phyloP scores from a whole-genome alignment of 768 basidiomycete genomes.

The Naganishia randhawae region DNA sequence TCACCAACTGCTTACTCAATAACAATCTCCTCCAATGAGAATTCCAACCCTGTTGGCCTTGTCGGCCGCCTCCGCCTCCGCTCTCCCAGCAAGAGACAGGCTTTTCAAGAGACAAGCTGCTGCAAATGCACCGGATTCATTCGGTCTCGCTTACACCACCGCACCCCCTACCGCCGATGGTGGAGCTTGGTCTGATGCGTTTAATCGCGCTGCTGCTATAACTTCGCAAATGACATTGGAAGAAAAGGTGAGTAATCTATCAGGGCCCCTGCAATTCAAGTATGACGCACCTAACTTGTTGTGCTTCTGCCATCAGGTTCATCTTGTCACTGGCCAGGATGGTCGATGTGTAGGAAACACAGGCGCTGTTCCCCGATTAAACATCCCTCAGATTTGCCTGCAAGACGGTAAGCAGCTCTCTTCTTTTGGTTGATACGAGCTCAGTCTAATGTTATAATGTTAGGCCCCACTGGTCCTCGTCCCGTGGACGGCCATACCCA shows the following conservation, averaged over 20 bases:
- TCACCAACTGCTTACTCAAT: background rate
- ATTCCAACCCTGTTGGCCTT: conserved; percentile 13
- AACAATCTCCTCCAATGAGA: background rate
- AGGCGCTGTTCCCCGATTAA: conserved; percentile 42
- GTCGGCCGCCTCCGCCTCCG: conserved; percentile 6
- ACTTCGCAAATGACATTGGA: conserved; percentile 42
- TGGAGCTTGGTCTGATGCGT: conserved; percentile 35
- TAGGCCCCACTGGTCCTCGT: conserved; percentile 40
- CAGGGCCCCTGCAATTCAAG: background rate
- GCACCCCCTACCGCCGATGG: conserved; percentile 33
- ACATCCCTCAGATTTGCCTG: conserved; percentile 32
- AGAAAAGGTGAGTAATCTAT: conserved; percentile 42
- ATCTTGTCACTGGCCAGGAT: conserved; percentile 36
- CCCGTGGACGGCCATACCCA: conserved; percentile 45
- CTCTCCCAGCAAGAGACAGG: conserved; percentile 2
- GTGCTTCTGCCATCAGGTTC: background rate
- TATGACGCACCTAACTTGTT: background rate
- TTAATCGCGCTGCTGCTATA: conserved; percentile 25
- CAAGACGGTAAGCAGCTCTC: conserved; percentile 3
- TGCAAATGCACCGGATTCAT: conserved; percentile 1
- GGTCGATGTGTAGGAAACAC: conserved; percentile 46
- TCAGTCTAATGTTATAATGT: background rate
- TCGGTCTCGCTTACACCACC: conserved; percentile 24
- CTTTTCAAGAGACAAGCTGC: conserved; percentile 17
- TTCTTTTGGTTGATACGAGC: background rate